Evolutionary conservation across 257 asterid species (phyloP).

Genomic region (Solanum rostratum): DNA sequence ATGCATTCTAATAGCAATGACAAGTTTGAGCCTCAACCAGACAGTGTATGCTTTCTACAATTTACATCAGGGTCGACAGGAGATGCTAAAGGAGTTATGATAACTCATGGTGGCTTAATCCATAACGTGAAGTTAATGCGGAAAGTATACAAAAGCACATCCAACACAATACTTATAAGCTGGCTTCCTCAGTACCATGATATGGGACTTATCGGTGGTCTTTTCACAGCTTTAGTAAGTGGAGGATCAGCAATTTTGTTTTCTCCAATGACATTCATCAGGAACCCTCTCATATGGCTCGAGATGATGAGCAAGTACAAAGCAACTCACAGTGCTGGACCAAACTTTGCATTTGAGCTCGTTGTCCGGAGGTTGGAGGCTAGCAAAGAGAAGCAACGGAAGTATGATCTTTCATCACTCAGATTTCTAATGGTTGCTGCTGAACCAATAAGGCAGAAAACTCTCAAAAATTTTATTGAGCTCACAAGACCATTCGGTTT

Average conservation of each 20-base stretch:
- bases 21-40: slow-evolving; percentile 14
- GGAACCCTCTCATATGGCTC: slow-evolving; percentile 76
- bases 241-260: slow-evolving; percentile 62
- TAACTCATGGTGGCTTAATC: slow-evolving; percentile 64
- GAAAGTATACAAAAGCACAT: slow-evolving; percentile 58
- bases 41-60: slow-evolving; percentile 63
- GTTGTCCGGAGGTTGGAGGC: slow-evolving; percentile 53
- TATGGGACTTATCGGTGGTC: slow-evolving; percentile 85
- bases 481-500: slow-evolving; percentile 52
- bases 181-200: slow-evolving; percentile 92
- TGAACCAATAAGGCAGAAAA: slow-evolving; percentile 70
- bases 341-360: slow-evolving; percentile 72
- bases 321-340: slow-evolving; percentile 85
- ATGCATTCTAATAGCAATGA: not conserved
- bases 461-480: slow-evolving; percentile 53
- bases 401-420: slow-evolving; percentile 61
- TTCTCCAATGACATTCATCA: slow-evolving; percentile 76
- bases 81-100: slow-evolving; percentile 81
- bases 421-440: slow-evolving; percentile 73
- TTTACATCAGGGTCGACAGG: slow-evolving; percentile 89
- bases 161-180: slow-evolving; percentile 65
- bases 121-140: slow-evolving; percentile 75
- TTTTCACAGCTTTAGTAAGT: slow-evolving; percentile 62
- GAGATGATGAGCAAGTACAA: slow-evolving; percentile 46
- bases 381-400: slow-evolving; percentile 23